Base-by-base conservation (phyloP, 1,139 yeast genomes). In the Pichia sp. region DNA sequence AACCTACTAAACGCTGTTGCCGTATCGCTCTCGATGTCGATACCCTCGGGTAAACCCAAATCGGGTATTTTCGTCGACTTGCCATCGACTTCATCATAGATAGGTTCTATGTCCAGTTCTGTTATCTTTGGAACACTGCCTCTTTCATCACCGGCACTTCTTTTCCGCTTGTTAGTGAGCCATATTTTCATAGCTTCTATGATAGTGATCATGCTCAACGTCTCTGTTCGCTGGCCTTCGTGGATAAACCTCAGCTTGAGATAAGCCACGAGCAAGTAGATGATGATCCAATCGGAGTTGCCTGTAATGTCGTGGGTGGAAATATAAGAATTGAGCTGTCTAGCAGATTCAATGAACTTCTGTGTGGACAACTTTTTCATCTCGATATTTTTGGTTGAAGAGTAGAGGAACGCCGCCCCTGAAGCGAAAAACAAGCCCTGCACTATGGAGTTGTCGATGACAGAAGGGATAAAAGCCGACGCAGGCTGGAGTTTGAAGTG, bases 401-500 rank as follows among this genome's bases (percentile, higher is more conserved):
- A 36, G 13, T 59, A 60, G 30, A 65, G 42, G 50, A 57, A 66
- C 1, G 68, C 69, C 1, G 68, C 70, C 11, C 78, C 79, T 61
- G 77, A 74, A 13, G 75, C 70, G 44, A 69, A 59, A 36, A 73
- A 74, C 5, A 74, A 64, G 23, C 65, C 67, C 41, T 68, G 63
- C 36, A 74, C 55, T 3, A 71, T 63, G 1, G 62, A 52, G 44
- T 74, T 72, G 11, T 61, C 60, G 5, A 60, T 49, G 2, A 68
- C 65, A 10, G 66, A 62, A 1, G 72, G 73, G 0, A 71, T 61
- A 52, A 71, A 71, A 1, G 72, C 67, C 0, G 75, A 72, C 13
- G 66, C 69, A 0, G 79, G 77, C 2, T 76, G 74, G 4, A 76
- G 63, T 23, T 69, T 62, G 0, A 74, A 71, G 58, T 75, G 79